These are phyloP conservation scores for Obba rivulosa DNA, from an alignment of 768 basidiomycete genomes.

Conservation along the genomic window DNA sequence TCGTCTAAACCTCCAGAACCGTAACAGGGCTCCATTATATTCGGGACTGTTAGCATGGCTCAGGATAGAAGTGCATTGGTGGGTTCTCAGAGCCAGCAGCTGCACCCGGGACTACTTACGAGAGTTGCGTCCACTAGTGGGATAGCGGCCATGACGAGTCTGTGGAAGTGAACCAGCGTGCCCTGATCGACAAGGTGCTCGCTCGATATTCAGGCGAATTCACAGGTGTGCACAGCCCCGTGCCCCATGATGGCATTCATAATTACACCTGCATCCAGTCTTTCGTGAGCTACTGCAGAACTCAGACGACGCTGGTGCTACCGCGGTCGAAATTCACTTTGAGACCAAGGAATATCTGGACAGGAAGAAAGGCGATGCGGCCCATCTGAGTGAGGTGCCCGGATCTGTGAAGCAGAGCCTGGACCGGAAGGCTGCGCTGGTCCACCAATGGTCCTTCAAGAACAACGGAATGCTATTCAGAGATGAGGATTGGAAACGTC, in stretches of 20 bases:
- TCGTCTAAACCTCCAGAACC: too few relatives aligned
- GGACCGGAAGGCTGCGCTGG: slow-evolving; percentile 62
- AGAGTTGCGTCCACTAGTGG: slow-evolving; percentile 32
- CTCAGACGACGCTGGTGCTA: slow-evolving; percentile 85
- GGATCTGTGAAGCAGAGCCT: slow-evolving; percentile 28
- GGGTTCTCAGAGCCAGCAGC: too few relatives aligned
- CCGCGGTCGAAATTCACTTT: slow-evolving; percentile 73
- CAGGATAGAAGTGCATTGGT: too few relatives aligned
- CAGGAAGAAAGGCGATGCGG: slow-evolving; percentile 14
- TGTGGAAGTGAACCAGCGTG: slow-evolving; percentile 91
- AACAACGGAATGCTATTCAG: slow-evolving; percentile 86
- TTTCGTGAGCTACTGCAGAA: slow-evolving; percentile 91
- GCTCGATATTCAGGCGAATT: slow-evolving; percentile 95
- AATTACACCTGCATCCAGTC: slow-evolving; percentile 29
- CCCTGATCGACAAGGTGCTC: slow-evolving; percentile 95
- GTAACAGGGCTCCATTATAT: not conserved
- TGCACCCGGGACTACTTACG: not conserved
- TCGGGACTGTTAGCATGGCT: not conserved
- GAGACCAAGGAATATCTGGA: slow-evolving; percentile 53
- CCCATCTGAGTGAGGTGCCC: too few relatives aligned
- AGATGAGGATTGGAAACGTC: slow-evolving; percentile 80
- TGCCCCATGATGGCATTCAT: not conserved
- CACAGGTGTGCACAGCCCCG: slow-evolving; percentile 43
- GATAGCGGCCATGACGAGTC: slow-evolving; percentile 67
- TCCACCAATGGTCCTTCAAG: slow-evolving; percentile 77